Percentiles rank a stretch among this genome's conserved stretches.
These are phyloP conservation scores for Termitomyces sp. DNA, from an alignment of 1,284 basidiomycete species.

Conservation along the genomic window DNA sequence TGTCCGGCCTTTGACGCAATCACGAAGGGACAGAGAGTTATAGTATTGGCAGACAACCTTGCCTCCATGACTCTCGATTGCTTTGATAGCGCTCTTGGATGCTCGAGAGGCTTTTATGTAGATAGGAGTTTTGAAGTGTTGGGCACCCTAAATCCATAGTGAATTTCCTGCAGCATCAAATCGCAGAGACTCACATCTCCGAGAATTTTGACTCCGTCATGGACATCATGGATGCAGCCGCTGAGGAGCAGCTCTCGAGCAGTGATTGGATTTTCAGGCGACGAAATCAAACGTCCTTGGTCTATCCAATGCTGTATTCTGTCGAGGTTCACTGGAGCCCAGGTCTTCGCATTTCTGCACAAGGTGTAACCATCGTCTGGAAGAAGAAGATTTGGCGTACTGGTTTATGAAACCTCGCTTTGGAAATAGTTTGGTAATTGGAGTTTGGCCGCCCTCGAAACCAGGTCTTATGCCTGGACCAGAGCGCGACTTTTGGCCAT, in stretches of 20 bases:
- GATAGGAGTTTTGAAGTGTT: constrained; percentile 69
- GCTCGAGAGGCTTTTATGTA: constrained; percentile 84
- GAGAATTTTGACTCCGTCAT: constrained; percentile 89
- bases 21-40: constrained; percentile 79
- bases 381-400: constrained; percentile 43
- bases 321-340: constrained; percentile 83
- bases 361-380: constrained; percentile 2
- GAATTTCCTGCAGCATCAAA: neutral
- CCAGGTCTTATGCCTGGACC: constrained; percentile 85
- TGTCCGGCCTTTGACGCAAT: constrained; percentile 70
- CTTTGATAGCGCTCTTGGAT: constrained; percentile 80
- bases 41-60: constrained; percentile 90
- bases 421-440: constrained; percentile 87
- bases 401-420: constrained; percentile 93
- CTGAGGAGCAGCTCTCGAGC: constrained; percentile 81
- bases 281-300: constrained; percentile 74
- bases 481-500: constrained; percentile 91
- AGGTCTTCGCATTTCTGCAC: constrained; percentile 64
- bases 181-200: constrained; percentile 57
- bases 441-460: constrained; percentile 97
- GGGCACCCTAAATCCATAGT: constrained; percentile 45
- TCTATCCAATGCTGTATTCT: constrained; percentile 91
- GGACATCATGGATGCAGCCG: constrained; percentile 84
- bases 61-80: constrained; percentile 81
- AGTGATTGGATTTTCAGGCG: constrained; percentile 82